Evolutionary conservation across 2,329 filamentous ascomycete genomes (phyloP), one percentile per base, ranked within the genome.

Genomic region (Paecilomyces sp.): DNA sequence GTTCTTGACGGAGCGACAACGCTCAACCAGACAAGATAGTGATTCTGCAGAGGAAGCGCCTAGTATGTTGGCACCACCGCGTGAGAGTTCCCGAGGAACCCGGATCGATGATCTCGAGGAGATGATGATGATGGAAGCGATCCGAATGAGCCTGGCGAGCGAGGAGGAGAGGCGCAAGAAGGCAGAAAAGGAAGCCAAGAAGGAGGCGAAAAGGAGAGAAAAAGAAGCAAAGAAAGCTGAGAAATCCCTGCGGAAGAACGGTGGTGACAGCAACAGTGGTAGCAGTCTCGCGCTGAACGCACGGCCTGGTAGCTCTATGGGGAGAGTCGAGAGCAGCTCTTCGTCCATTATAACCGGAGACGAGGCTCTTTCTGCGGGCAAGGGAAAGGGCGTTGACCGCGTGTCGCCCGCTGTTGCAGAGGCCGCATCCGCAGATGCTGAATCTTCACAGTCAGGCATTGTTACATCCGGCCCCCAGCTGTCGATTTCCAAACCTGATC

Each of bases 51-150:
- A 74, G 63, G 73, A 76, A 54, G 68, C 66, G 7, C 57, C 69
- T 8, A 67, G 67, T 1, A 72, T 70, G 64, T 59, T 75, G 25
- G 71, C 75, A 36, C 74, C 77, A 4, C 70, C 77, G 15, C 75
- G 77, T n/a, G 73, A 82, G 7, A 83, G 80, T 65, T 83, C 83
- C 36, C 77, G 87, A 61, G 78, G 85, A 62, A 83, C 75, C 59
- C 83, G 91, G 31, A 85, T 95, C 70, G 91, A 95, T 24, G 92
- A 97, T 66, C 82, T 97, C 0, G 94, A 99, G 72, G 93, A 96
- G 55, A 90, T 99, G 80, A 99, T 99, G 94, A 92, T 97, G 81
- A 91, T 94, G 82, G 94, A 99, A 73, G 94, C 94, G 0, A 95
- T 99, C 55, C 83, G 94, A 47, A 75, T 96, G 31, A 96, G 92